Conservation (phyloP, 805 yeast genomes). For the Danielozyma ontarioensis region DNA sequence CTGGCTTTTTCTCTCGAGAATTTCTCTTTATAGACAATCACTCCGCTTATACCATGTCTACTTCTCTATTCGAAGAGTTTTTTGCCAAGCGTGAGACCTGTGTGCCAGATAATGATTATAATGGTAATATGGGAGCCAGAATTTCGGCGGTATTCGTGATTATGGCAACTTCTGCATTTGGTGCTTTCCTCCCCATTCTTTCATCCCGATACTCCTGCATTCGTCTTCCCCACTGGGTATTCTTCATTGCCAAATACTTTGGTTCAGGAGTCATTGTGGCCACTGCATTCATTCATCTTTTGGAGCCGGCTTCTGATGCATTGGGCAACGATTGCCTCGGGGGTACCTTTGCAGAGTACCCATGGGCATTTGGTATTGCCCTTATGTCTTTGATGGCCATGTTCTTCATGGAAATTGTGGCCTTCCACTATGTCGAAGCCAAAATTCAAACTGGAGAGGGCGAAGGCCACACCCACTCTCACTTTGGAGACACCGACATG, state of each 20-base stretch:
- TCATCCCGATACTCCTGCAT: constrained; percentile 56
- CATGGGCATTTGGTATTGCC: constrained; percentile 51
- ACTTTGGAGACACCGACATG: constrained; percentile 43
- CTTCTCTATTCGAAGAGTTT: constrained; percentile 2
- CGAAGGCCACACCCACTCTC: constrained; percentile 45
- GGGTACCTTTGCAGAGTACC: constrained; percentile 48
- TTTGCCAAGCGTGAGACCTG: constrained; percentile 31
- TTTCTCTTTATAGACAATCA: too few species aligned
- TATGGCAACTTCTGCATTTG: constrained; percentile 46
- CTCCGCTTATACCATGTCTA: too few species aligned
- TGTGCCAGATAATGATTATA: constrained; percentile 36
- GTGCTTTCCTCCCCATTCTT: constrained; percentile 58
- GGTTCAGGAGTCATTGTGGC: constrained; percentile 84
- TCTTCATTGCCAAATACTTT: constrained; percentile 66
- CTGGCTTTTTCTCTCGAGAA: too few species aligned
- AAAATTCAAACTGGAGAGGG: constrained; percentile 19
- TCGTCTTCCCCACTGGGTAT: constrained; percentile 55
- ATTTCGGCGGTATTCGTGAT: constrained; percentile 64
- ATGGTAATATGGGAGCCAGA: constrained; percentile 45
- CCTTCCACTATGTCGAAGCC: constrained; percentile 41
- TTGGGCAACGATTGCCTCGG: constrained; percentile 57
- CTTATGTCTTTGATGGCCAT: constrained; percentile 47
- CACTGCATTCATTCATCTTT: constrained; percentile 72
- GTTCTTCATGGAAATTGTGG: constrained; percentile 48
- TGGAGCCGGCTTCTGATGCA: constrained; percentile 63